These are phyloP conservation scores for Euphorbia celastroides DNA, from an alignment of 441 rosid species.

Conservation along the genomic window DNA sequence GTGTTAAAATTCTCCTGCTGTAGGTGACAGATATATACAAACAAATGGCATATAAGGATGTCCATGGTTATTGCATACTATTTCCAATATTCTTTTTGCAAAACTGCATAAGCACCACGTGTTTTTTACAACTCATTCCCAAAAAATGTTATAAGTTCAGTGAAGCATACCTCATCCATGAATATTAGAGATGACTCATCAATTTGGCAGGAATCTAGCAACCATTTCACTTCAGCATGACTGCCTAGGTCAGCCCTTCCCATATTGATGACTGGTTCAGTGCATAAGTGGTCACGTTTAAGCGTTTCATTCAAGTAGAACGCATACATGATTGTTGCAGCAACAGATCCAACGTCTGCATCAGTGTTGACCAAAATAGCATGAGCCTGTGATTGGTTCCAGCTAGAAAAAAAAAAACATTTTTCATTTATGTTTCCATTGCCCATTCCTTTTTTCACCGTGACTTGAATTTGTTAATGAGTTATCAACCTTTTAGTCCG, in stretches of 20 bases:
- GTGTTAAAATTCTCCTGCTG: no score
- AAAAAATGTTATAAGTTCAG: constrained; percentile 1
- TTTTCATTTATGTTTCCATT: no score
- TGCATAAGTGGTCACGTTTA: constrained; percentile 39
- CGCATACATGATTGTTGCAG: constrained; percentile 49
- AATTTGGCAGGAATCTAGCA: constrained; percentile 50
- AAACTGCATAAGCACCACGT: background rate
- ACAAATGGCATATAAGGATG: no score
- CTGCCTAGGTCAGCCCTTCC: constrained; percentile 39
- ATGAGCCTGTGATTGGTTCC: background rate
- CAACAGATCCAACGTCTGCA: constrained; percentile 48
- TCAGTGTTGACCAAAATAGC: constrained; percentile 6
- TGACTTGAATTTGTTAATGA: background rate
- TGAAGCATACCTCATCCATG: constrained; percentile 42
- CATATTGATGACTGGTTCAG: constrained; percentile 56
- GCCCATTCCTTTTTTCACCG: no score
- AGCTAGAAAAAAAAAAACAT: background rate
- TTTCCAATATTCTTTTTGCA: background rate
- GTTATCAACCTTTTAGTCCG: background rate
- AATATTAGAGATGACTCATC: constrained; percentile 40
- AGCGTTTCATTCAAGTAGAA: constrained; percentile 41
- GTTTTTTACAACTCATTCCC: background rate
- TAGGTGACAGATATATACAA: no score
- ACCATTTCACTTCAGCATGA: constrained; percentile 49
- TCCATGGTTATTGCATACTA: background rate